Conservation (phyloP, 106 monocot genomes). For the Phalaenopsis aphrodite region DNA sequence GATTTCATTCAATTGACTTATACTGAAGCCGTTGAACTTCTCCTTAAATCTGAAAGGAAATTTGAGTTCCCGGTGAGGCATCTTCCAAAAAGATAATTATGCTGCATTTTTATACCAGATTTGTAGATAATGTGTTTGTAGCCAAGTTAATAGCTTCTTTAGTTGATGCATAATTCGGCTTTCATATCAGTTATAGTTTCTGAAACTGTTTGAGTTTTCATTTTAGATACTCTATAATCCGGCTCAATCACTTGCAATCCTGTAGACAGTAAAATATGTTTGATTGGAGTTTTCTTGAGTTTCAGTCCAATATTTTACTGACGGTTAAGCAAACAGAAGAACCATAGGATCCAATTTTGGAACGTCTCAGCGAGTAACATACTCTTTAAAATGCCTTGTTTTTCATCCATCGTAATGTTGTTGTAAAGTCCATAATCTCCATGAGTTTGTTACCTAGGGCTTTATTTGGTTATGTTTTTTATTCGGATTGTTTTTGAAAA, state of each 20-base stretch:
- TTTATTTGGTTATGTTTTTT: not conserved
- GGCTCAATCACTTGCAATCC: not conserved
- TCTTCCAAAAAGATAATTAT: not conserved
- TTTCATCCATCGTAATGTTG: not conserved
- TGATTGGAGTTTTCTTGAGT: not conserved
- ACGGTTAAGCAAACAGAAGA: not conserved
- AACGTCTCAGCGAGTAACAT: not conserved
- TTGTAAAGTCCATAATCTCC: not conserved
- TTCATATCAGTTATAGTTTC: not conserved
- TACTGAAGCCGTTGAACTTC: constrained; percentile 79
- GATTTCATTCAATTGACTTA: constrained; percentile 90
- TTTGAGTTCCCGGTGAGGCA: constrained; percentile 90
- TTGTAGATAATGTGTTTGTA: not conserved
- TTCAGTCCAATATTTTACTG: not conserved
- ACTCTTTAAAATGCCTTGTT: not conserved
- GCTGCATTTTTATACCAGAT: not conserved
- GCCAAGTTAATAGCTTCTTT: not conserved
- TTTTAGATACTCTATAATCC: not conserved
- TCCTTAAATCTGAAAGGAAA: constrained; percentile 74
- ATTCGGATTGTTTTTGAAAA: not conserved
- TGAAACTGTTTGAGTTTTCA: not conserved
- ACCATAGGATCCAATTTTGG: not conserved
- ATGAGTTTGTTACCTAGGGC: not conserved
- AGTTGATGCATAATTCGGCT: no score
- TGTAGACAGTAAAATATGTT: not conserved